Conservation (phyloP, 2,329 filamentous ascomycete genomes). For the Aspergillus ibericus region DNA sequence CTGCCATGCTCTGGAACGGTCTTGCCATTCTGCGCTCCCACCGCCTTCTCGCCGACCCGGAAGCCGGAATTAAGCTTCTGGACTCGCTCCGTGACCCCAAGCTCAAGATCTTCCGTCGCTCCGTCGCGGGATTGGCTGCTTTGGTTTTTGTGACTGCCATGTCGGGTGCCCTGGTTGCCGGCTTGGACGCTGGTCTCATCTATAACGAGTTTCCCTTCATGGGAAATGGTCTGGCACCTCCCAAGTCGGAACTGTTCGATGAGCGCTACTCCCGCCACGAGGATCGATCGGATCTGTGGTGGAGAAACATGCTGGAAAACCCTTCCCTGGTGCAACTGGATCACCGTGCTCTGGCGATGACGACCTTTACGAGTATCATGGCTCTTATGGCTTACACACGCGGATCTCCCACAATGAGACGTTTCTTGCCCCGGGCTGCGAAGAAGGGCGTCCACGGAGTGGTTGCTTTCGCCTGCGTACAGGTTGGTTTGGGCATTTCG, state of each 20-base stretch:
- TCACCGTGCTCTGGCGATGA: constrained; percentile 87
- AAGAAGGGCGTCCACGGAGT: constrained; percentile 73
- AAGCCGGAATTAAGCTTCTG: constrained; percentile 61
- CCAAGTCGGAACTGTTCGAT: constrained; percentile 78
- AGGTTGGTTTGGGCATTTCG: constrained; percentile 82
- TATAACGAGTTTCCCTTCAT: constrained; percentile 99
- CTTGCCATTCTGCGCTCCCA: constrained; percentile 79
- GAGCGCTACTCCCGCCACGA: constrained; percentile 78
- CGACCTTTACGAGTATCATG: constrained; percentile 80
- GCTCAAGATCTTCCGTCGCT: constrained; percentile 72
- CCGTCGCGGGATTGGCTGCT: constrained; percentile 66
- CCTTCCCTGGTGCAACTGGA: constrained; percentile 93
- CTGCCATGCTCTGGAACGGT: constrained; percentile 89
- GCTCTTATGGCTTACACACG: constrained; percentile 79
- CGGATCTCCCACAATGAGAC: constrained; percentile 64
- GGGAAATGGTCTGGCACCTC: constrained; percentile 80
- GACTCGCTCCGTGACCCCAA: constrained; percentile 64
- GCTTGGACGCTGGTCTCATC: constrained; percentile 92
- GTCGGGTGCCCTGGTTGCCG: constrained; percentile 90
- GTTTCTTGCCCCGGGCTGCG: constrained; percentile 55
- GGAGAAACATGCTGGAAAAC: constrained; percentile 98
- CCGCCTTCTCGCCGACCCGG: constrained; percentile 67
- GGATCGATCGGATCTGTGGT: constrained; percentile 82
- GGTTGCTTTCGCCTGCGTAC: constrained; percentile 76
- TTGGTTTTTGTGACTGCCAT: constrained; percentile 88